Conservation (phyloP, 1,284 basidiomycete species). For the Takashimella koratensis region DNA sequence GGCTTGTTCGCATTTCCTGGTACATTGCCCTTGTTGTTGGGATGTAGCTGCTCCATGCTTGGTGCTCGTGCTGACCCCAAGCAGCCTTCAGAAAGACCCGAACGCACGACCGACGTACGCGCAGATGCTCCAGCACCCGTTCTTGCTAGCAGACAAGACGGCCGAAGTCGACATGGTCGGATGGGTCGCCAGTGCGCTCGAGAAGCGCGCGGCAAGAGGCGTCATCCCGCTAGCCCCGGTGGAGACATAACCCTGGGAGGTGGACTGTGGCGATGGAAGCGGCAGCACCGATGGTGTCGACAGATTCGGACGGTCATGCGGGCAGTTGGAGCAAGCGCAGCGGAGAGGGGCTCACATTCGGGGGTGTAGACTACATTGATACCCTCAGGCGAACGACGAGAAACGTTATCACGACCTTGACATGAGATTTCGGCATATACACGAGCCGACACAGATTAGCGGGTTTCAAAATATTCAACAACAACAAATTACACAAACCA, state of each 20-base stretch:
- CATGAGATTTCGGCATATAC: no score
- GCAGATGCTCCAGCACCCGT: constrained; percentile 74
- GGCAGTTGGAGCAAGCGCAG: neutral
- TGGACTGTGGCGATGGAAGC: no score
- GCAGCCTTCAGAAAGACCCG: constrained; percentile 73
- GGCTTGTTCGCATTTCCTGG: no score
- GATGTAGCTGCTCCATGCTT: constrained; percentile 50
- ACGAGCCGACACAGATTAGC: no score
- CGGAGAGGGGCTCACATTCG: neutral
- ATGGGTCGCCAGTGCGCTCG: constrained; percentile 70
- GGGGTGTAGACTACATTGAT: no score
- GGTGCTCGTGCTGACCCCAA: constrained; percentile 11
- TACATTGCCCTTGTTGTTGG: no score
- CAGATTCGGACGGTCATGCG: neutral
- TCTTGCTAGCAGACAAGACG: constrained; percentile 57
- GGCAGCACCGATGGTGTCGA: no score
- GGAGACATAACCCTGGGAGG: no score
- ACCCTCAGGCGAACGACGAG: no score
- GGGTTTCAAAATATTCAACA: no score
- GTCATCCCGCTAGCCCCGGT: constrained; percentile 29
- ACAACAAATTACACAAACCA: no score
- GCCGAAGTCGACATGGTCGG: constrained; percentile 72
- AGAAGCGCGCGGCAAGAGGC: constrained; percentile 47
- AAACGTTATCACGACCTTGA: no score
- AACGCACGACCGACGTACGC: constrained; percentile 76